Conservation (phyloP, 108 stramenopile genomes). For the Cyclotella baltica region DNA sequence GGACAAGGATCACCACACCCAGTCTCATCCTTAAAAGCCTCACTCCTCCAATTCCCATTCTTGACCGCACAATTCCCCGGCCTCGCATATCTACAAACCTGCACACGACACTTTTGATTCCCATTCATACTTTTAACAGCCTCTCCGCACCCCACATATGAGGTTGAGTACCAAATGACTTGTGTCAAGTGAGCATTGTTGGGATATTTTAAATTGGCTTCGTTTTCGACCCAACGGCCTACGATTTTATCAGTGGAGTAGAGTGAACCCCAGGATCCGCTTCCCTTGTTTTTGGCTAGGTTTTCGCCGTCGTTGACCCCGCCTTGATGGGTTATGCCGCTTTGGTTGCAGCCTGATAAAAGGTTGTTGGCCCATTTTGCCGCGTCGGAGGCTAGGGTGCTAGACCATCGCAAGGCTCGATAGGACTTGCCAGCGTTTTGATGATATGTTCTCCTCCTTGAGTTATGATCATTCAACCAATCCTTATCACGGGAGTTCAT, state of each 20-base stretch:
- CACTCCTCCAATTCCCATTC: conserved; percentile 41
- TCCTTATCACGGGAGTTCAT: conserved; percentile 37
- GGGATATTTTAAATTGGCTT: conserved; percentile 16
- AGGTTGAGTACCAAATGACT: conserved; percentile 44
- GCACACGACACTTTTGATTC: conserved; percentile 19
- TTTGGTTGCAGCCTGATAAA: not conserved
- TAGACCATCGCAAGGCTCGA: conserved; percentile 27
- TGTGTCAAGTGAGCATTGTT: conserved; percentile 45
- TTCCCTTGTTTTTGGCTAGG: conserved; percentile 36
- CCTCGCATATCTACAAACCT: conserved; percentile 45
- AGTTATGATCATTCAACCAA: conserved; percentile 41
- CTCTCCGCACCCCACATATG: conserved; percentile 50
- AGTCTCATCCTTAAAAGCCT: conserved; percentile 28
- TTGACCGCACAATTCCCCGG: conserved; percentile 43
- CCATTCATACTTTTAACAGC: conserved; percentile 1
- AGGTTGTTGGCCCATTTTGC: conserved; percentile 8
- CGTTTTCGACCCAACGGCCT: conserved; percentile 39
- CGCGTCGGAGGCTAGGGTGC: conserved; percentile 23
- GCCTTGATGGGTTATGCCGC: conserved; percentile 9
- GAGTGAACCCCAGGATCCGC: conserved; percentile 20
- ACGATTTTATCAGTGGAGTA: conserved; percentile 29
- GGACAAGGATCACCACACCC: conserved; percentile 28
- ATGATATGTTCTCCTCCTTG: conserved; percentile 21
- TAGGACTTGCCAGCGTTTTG: conserved; percentile 16
- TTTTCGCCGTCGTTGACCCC: conserved; percentile 32